Base-by-base conservation (phyloP, 306 rosid species). In the Dryas octopetala region DNA sequence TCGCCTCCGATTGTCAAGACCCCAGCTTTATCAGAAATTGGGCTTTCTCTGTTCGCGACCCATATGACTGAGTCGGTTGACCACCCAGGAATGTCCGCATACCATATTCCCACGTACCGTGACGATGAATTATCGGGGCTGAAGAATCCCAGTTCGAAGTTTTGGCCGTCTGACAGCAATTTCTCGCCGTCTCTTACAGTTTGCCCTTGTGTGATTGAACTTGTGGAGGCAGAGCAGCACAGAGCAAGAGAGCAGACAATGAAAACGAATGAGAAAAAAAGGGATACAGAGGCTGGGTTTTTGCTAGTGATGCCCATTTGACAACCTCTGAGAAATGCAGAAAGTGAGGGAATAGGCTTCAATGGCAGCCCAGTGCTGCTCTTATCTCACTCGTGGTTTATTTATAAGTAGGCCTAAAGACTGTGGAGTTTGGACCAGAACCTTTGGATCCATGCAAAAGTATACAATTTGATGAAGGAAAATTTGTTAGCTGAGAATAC, bases 31-130 rank as follows among this genome's bases (percentile, higher is more conserved):
- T 70, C 85, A 1, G 45, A 55, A 59, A 93, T 70, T 8, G 98
- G 97, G 0, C 14, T 76, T 16, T 67, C 85, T 80, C 96, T 82
- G 78, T 93, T 93, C 0, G 93, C 98, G 2, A 91, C 96, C 98
- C 98, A 93, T 12, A 84, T 79, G 5, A 78, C 43, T 0, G 84
- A 1, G 0, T 9, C 32, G 7, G 54, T 81, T 0, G 89, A 73
- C 23, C 23, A 23, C 23, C 23, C 23, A 54, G 88, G 68, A 62
- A 85, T 44, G 53, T 75, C 80, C 76, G 75, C 32, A 79, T 89
- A 89, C 92, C 96, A 85, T 57, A 91, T 88, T 4, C 98, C 98
- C 8, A 93, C 86, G 76, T 88, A 93, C 26, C 93, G 83, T 1
- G 6, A 69, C 4, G 83, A 26, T 4, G 93, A 74, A 48, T 83